Percentiles rank a stretch among this genome's conserved stretches.
These are phyloP conservation scores for Zymoseptoria passerinii DNA, from an alignment of 2,329 filamentous ascomycete species.

Conservation along the genomic window DNA sequence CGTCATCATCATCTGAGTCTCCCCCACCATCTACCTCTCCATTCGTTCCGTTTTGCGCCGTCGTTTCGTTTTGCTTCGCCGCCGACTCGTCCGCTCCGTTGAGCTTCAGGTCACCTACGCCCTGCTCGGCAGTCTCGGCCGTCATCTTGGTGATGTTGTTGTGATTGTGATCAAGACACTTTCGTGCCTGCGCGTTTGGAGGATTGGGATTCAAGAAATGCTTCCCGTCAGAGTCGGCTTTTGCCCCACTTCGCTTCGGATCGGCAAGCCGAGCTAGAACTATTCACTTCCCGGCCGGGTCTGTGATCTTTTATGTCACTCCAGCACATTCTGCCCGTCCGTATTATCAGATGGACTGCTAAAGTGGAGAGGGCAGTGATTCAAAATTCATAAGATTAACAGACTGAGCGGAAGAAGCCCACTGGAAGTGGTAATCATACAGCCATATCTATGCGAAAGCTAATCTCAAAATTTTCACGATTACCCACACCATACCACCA, in stretches of 20 bases:
- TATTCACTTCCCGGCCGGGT: too few species aligned
- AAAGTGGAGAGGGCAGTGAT: too few species aligned
- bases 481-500: neutral
- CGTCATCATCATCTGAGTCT: slow-evolving; percentile 32
- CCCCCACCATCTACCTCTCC: slow-evolving; percentile 27
- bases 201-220: neutral
- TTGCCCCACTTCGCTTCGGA: too few species aligned
- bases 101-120: slow-evolving; percentile 20
- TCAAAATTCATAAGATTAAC: too few species aligned
- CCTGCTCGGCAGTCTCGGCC: slow-evolving; percentile 23
- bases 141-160: slow-evolving; percentile 17
- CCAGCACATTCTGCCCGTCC: too few species aligned
- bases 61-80: slow-evolving; percentile 18
- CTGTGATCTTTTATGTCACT: too few species aligned
- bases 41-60: slow-evolving; percentile 19
- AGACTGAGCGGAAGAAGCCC: neutral
- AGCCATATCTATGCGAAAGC: neutral
- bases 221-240: neutral
- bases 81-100: slow-evolving; percentile 13
- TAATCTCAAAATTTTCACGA: neutral
- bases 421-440: neutral
- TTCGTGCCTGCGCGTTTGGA: neutral
- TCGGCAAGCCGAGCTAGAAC: too few species aligned
- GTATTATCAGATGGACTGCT: too few species aligned
- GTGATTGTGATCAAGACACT: neutral